A percentile compares a stretch with the other conserved stretches of the same genome.
Evolutionary conservation across 192 early-diverging fungal genomes (phyloP).

Genomic region (Tieghemiomyces parasiticus): DNA sequence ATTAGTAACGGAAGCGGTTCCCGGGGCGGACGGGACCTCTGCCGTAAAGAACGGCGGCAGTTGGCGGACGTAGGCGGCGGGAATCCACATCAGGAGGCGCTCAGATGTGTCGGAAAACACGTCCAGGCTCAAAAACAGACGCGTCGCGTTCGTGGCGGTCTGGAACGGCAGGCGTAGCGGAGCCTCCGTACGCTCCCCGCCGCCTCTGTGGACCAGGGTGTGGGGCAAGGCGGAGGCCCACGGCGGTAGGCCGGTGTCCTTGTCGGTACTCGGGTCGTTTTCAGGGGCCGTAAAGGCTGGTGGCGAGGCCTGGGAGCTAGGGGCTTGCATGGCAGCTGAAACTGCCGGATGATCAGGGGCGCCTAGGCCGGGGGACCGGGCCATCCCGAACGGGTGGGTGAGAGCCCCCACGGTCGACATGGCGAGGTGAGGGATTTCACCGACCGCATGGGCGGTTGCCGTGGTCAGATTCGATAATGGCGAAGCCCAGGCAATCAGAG

Average conservation of each 20-base stretch:
- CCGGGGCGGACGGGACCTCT: conserved; percentile 5
- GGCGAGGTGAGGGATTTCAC: conserved; percentile 10
- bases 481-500: neutral
- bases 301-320: neutral
- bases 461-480: neutral
- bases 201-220: neutral
- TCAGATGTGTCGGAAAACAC: conserved; percentile 23
- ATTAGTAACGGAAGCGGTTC: neutral
- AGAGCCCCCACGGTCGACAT: neutral
- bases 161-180: conserved; percentile 17
- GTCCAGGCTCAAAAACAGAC: conserved; percentile 26
- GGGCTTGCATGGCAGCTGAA: neutral
- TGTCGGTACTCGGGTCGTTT: neutral
- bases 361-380: neutral
- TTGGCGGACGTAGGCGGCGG: conserved; percentile 23
- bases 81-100: conserved; percentile 27
- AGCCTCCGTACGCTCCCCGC: neutral
- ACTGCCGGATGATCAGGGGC: neutral
- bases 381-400: neutral
- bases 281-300: neutral
- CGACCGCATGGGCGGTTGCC: conserved; percentile 5
- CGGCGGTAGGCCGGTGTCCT: neutral
- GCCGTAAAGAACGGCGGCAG: conserved; percentile 12
- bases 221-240: neutral
- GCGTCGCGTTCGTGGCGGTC: conserved; percentile 18